A percentile compares a stretch with the other conserved stretches of the same genome.
These are phyloP conservation scores for Cystofilobasidium ferigula DNA, from an alignment of 768 basidiomycete genomes.

Conservation along the genomic window DNA sequence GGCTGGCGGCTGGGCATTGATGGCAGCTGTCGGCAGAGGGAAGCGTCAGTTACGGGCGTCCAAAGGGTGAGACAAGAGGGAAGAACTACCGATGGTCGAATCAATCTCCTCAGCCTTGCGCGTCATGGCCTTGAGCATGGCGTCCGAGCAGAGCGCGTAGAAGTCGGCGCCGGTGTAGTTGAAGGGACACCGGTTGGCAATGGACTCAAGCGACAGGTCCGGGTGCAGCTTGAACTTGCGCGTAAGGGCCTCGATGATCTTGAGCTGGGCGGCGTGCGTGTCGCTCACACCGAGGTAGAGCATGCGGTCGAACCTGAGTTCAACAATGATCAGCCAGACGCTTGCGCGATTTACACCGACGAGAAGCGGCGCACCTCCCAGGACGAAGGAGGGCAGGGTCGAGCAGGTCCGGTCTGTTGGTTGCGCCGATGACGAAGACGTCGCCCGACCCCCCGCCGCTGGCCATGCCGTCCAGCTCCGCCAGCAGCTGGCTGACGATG, in stretches of 20 bases:
- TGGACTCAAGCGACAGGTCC: slow-evolving; percentile 45
- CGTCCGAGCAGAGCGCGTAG: slow-evolving; percentile 93
- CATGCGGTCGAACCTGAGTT: slow-evolving; percentile 80
- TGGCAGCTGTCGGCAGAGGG: slow-evolving; percentile 28
- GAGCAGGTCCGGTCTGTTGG: slow-evolving; percentile 82
- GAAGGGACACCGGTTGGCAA: slow-evolving; percentile 72
- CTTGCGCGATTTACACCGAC: no score
- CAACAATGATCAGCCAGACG: not conserved
- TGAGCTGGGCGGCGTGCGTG: slow-evolving; percentile 69
- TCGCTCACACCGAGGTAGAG: slow-evolving; percentile 87
- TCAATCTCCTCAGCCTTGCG: slow-evolving; percentile 73
- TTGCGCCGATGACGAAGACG: slow-evolving; percentile 91
- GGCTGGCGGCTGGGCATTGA: slow-evolving; percentile 45
- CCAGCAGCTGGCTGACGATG: slow-evolving; percentile 85
- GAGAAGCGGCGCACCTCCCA: slow-evolving; percentile 69
- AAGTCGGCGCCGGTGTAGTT: slow-evolving; percentile 97
- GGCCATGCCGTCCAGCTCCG: slow-evolving; percentile 86
- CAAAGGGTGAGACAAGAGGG: not conserved
- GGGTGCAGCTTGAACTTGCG: slow-evolving; percentile 77
- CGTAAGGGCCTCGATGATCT: slow-evolving; percentile 80
- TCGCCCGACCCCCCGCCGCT: slow-evolving; percentile 46
- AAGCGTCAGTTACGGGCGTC: not conserved
- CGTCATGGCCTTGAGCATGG: slow-evolving; percentile 89
- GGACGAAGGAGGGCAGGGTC: slow-evolving; percentile 82
- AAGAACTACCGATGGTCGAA: slow-evolving; percentile 51